These are phyloP conservation scores for Paraurostyla sp. DNA, from an alignment of 73 alveolate species.

Conservation along the genomic window DNA sequence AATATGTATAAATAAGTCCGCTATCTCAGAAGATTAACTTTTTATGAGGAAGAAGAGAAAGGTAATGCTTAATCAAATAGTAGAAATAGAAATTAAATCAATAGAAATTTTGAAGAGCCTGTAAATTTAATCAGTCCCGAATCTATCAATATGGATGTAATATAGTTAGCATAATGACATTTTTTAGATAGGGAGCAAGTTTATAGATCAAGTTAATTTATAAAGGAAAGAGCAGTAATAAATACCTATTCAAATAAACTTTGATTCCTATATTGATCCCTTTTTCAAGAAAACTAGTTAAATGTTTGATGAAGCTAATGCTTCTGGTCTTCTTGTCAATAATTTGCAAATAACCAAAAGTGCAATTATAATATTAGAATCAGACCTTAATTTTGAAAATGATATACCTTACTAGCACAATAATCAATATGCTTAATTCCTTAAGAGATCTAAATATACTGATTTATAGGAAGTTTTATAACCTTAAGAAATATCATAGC, in stretches of 20 bases:
- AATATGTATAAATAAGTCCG: not conserved
- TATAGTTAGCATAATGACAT: not conserved
- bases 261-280: slow-evolving; percentile 29
- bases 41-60: not conserved
- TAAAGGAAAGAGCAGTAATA: not conserved
- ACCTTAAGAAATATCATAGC: not conserved
- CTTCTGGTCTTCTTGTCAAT: slow-evolving; percentile 13
- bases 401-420: not conserved
- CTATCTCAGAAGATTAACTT: not conserved
- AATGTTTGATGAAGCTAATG: slow-evolving; percentile 59
- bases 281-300: slow-evolving; percentile 45
- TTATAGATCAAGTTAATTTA: not conserved
- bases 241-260: not conserved
- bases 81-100: not conserved
- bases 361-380: not conserved
- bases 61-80: not conserved
- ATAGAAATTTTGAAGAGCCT: not conserved
- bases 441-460: not conserved
- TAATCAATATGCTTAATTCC: not conserved
- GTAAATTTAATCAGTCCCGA: not conserved
- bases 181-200: not conserved
- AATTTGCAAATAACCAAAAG: not conserved
- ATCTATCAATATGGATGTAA: not conserved
- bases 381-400: not conserved
- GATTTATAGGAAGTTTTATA: not conserved